Evolutionary conservation across 208 protist genomes (phyloP).

Genomic region (Wallacemonas sp.): DNA sequence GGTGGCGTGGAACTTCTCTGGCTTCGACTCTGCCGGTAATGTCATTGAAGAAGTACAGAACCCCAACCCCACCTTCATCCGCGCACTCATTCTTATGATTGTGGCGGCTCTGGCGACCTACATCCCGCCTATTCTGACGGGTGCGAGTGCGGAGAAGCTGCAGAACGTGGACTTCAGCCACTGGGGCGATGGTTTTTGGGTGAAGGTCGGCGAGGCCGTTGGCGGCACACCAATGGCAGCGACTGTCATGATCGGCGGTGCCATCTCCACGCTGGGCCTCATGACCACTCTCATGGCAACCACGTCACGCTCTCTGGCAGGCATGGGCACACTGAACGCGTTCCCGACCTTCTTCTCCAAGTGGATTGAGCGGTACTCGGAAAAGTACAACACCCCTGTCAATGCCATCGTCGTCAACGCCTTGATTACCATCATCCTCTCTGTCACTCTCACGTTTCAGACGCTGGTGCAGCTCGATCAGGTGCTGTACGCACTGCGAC

Average conservation of each 20-base stretch:
- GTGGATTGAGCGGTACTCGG: slow-evolving; percentile 63
- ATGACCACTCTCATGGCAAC: slow-evolving; percentile 86
- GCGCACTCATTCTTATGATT: slow-evolving; percentile 85
- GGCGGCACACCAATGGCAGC: slow-evolving; percentile 73
- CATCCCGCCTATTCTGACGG: slow-evolving; percentile 84
- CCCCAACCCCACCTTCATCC: slow-evolving; percentile 79
- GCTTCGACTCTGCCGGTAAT: slow-evolving; percentile 89
- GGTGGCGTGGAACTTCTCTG: slow-evolving; percentile 90
- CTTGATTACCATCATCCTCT: slow-evolving; percentile 68
- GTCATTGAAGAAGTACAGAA: slow-evolving; percentile 90
- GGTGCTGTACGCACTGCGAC: slow-evolving; percentile 80
- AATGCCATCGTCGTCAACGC: slow-evolving; percentile 84
- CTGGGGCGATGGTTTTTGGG: slow-evolving; percentile 89
- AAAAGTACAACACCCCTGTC: slow-evolving; percentile 60
- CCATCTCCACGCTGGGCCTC: slow-evolving; percentile 81
- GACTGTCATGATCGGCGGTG: slow-evolving; percentile 76
- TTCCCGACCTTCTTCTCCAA: slow-evolving; percentile 72
- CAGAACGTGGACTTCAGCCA: slow-evolving; percentile 57
- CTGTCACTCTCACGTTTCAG: slow-evolving; percentile 72
- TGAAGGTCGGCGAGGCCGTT: slow-evolving; percentile 82
- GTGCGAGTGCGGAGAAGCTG: slow-evolving; percentile 60
- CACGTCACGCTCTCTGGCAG: slow-evolving; percentile 80
- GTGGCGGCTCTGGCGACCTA: slow-evolving; percentile 74
- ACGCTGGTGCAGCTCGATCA: slow-evolving; percentile 84
- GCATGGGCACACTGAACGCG: slow-evolving; percentile 86